phyloP scores from a whole-genome alignment of 2,329 filamentous ascomycete species.

The Sarocladium brachiariae region DNA sequence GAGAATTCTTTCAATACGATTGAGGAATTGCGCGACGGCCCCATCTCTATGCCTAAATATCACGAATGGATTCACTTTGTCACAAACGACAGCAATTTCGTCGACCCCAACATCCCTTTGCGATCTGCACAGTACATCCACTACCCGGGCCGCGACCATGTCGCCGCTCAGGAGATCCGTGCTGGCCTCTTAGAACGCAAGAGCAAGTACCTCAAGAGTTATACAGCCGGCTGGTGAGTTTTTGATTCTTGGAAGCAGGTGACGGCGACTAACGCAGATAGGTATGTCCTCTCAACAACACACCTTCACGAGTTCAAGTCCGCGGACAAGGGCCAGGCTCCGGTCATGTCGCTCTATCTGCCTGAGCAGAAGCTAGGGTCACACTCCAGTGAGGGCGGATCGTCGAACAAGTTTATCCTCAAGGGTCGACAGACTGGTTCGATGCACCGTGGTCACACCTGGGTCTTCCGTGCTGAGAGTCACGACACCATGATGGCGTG shows the following conservation, averaged over 20 bases:
- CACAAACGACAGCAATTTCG: constrained; percentile 72
- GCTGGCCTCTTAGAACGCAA: constrained; percentile 92
- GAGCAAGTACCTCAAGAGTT: constrained; percentile 98
- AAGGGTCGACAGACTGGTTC: constrained; percentile 91
- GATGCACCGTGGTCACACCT: constrained; percentile 77
- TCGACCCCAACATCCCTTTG: constrained; percentile 75
- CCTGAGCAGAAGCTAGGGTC: constrained; percentile 93
- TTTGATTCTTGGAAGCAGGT: background rate
- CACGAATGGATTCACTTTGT: constrained; percentile 86
- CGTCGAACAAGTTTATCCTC: constrained; percentile 95
- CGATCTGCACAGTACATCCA: constrained; percentile 75
- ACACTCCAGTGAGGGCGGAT: constrained; percentile 73
- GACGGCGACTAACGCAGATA: constrained; percentile 26
- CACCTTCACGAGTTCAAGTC: constrained; percentile 99
- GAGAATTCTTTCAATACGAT: constrained; percentile 72
- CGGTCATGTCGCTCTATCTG: constrained; percentile 93
- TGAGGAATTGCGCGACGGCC: constrained; percentile 75
- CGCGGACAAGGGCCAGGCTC: constrained; percentile 84
- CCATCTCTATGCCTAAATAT: constrained; percentile 89
- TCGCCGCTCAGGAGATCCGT: constrained; percentile 74
- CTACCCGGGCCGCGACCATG: constrained; percentile 85
- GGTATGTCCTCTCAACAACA: constrained; percentile 93
- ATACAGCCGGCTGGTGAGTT: constrained; percentile 84
- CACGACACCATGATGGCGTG: constrained; percentile 96
- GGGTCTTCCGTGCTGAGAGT: constrained; percentile 65